These are phyloP conservation scores for Simmondsia chinensis DNA, from an alignment of 148 eudicot species.

Conservation along the genomic window DNA sequence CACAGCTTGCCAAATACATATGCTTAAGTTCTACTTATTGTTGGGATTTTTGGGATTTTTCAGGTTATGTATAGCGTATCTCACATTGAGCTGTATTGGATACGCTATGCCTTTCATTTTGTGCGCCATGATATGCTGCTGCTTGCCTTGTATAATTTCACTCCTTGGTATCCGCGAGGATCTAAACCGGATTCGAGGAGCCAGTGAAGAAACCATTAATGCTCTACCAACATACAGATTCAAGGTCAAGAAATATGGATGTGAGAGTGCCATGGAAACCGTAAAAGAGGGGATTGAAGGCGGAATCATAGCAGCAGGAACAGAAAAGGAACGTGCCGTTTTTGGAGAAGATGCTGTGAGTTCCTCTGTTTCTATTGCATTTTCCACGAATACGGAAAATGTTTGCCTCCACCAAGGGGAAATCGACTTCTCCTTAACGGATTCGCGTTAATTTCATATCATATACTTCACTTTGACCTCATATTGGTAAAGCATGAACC, in stretches of 20 bases:
- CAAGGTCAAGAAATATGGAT: conserved; percentile 39
- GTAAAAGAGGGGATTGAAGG: conserved; percentile 34
- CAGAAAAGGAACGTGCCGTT: conserved; percentile 57
- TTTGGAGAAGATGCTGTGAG: conserved; percentile 85
- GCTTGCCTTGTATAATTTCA: conserved; percentile 72
- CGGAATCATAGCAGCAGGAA: conserved; percentile 56
- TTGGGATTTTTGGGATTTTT: conserved; percentile 6
- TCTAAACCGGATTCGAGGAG: conserved; percentile 49
- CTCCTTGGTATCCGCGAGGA: conserved; percentile 64
- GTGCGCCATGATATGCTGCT: conserved; percentile 74
- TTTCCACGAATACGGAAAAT: too few species aligned
- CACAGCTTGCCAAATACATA: too few species aligned
- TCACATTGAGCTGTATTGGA: conserved; percentile 59
- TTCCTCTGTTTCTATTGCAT: conserved; percentile 4
- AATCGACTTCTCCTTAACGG: too few species aligned
- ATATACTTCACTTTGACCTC: too few species aligned
- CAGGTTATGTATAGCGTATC: conserved; percentile 72
- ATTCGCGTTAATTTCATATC: too few species aligned
- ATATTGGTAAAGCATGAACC: too few species aligned
- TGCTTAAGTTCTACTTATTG: too few species aligned
- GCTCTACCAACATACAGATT: conserved; percentile 62
- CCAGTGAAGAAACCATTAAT: conserved; percentile 59
- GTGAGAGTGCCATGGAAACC: conserved; percentile 15
- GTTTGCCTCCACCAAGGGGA: too few species aligned
- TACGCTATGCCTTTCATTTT: conserved; percentile 79